Evolutionary conservation across 176 grass and related monocot species (phyloP), one percentile per base, ranked within the genome.

Genomic region (Luzula sylvatica): DNA sequence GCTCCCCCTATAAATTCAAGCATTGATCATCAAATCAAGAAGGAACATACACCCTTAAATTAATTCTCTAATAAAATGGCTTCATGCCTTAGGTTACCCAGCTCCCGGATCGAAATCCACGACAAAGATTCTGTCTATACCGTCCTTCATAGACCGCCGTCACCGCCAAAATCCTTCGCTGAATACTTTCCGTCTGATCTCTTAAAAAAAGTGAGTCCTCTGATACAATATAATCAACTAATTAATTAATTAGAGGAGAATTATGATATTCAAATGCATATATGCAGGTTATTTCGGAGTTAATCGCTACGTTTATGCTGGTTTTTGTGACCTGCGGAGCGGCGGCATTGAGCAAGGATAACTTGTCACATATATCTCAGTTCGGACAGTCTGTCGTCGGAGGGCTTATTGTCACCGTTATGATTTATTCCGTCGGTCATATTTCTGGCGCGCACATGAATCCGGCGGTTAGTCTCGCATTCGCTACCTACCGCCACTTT

Each of bases 371-470:
- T 58, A 78, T 98, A 52, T 98, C 92, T 17, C 92, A 98, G 65
- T 78, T 98, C 20, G 92, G 92, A 3, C 79, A 83, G 55, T 98
- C 92, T 29, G 65, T 98, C 32, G 92, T 81, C 3, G 92, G 85
- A 27, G 92, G 92, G 0, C 74, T 98, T 54, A 90, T 98, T 70
- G 92, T 98, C 43, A 90, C 86, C 0, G 85, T 90, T 4, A 98
- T 98, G 92, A 98, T 98, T 61, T 98, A 98, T 27, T 48, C 92
- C 26, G 92, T 98, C 13, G 92, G 92, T 0, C 92, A 98, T 58
- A 98, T 98, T 69, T 98, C 92, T 38, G 92, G 92, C 8, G 92
- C 92, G 7, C 92, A 98, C 81, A 98, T 98, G 92, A 98, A 98
- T 65, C 92, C 92, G 3, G 92, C 92, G 44, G 92, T 98, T 66